Conservation (phyloP, 306 rosid genomes). For the Citrullus amarus region DNA sequence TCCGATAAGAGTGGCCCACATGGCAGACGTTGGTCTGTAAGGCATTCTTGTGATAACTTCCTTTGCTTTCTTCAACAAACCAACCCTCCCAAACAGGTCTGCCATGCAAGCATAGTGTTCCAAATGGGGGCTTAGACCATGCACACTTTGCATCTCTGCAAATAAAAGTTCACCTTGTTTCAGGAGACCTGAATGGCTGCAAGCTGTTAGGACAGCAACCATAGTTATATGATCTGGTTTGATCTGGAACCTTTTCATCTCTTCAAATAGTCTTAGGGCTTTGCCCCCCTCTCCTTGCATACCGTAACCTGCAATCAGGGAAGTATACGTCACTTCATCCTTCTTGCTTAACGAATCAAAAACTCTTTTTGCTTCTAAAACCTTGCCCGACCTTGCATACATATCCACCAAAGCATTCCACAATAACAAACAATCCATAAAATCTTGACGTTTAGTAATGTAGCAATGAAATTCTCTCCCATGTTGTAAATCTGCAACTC, state of each 20-base stretch:
- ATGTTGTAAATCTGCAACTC: slow-evolving; percentile 71
- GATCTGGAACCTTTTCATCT: slow-evolving; percentile 44
- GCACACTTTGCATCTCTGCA: slow-evolving; percentile 38
- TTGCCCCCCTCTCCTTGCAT: slow-evolving; percentile 64
- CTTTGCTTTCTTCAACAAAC: slow-evolving; percentile 53
- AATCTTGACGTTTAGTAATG: slow-evolving; percentile 41
- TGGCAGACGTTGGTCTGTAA: slow-evolving; percentile 65
- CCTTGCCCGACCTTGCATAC: slow-evolving; percentile 81
- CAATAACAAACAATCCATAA: slow-evolving; percentile 33
- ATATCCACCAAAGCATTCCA: slow-evolving; percentile 83
- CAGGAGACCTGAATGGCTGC: slow-evolving; percentile 83
- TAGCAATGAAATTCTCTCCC: slow-evolving; percentile 88
- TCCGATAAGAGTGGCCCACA: slow-evolving; percentile 88
- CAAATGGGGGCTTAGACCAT: slow-evolving; percentile 37
- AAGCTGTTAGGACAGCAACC: slow-evolving; percentile 72
- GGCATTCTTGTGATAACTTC: slow-evolving; percentile 59
- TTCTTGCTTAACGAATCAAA: slow-evolving; percentile 51
- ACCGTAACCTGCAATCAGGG: slow-evolving; percentile 77
- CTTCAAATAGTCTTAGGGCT: slow-evolving; percentile 60
- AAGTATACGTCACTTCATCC: slow-evolving; percentile 78
- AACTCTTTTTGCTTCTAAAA: slow-evolving; percentile 56
- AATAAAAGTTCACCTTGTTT: slow-evolving; percentile 40
- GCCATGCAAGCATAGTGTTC: slow-evolving; percentile 83
- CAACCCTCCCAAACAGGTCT: slow-evolving; percentile 87
- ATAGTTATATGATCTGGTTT: slow-evolving; percentile 72